Evolutionary conservation across 441 rosid genomes (phyloP).

Genomic region (Gossypium lobatum): DNA sequence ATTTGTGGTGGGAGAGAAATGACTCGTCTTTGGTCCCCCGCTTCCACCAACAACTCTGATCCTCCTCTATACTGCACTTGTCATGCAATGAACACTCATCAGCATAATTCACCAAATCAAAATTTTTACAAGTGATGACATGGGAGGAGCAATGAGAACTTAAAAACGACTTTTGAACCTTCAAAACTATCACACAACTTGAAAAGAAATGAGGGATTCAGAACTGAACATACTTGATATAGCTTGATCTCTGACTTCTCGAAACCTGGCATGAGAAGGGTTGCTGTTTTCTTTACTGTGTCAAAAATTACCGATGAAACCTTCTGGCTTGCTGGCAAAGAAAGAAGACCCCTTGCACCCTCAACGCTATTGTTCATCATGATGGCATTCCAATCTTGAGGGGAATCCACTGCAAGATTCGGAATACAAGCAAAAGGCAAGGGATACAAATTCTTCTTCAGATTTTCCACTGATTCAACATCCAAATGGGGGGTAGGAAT

Average conservation of each 20-base stretch:
- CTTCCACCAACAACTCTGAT: constrained; percentile 81
- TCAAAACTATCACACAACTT: no score
- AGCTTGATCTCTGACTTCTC: constrained; percentile 90
- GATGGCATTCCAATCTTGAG: constrained; percentile 58
- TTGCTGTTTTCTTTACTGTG: constrained; percentile 44
- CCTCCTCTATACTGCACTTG: constrained; percentile 79
- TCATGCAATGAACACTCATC: background rate
- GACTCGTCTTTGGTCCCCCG: constrained; percentile 85
- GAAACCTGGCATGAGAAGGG: constrained; percentile 86
- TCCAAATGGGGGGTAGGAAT: constrained; percentile 27
- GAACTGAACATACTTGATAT: constrained; percentile 54
- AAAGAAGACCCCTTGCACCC: constrained; percentile 45
- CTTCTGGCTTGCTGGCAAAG: constrained; percentile 24
- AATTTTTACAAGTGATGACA: background rate
- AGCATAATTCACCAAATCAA: background rate
- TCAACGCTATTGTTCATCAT: constrained; percentile 31
- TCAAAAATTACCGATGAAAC: constrained; percentile 53
- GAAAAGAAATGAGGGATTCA: background rate
- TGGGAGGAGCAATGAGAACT: background rate
- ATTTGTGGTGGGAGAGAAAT: constrained; percentile 55
- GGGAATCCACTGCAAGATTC: constrained; percentile 26
- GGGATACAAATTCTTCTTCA: constrained; percentile 47
- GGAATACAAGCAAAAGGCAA: constrained; percentile 60
- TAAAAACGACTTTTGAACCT: background rate
- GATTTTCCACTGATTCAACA: constrained; percentile 24